Evolutionary conservation across 2,329 filamentous ascomycete genomes (phyloP).

Genomic region (Tolypocladium tundrense): DNA sequence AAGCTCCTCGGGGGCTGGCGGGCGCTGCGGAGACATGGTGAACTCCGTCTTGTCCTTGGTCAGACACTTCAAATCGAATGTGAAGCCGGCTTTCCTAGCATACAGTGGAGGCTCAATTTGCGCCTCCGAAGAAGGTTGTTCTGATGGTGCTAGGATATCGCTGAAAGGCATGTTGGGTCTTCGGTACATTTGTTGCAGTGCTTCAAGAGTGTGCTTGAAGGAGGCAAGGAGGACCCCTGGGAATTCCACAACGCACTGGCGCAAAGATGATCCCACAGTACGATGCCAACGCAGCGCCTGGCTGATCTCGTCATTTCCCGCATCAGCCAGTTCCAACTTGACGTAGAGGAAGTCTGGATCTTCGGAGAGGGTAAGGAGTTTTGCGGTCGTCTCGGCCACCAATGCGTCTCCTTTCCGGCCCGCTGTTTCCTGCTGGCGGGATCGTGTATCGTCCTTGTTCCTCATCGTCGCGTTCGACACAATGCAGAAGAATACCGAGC

Average conservation of each 20-base stretch:
- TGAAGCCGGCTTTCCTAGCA: conserved; percentile 34
- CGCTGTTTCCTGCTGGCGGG: conserved; percentile 9
- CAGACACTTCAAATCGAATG: conserved; percentile 31
- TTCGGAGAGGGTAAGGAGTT: conserved; percentile 18
- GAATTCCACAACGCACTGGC: conserved; percentile 44
- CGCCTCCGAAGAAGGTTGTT: conserved; percentile 7
- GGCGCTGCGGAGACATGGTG: conserved; percentile 8
- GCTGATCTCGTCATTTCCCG: conserved; percentile 8
- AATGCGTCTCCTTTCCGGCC: conserved; percentile 1
- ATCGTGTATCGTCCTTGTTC: conserved; percentile 5
- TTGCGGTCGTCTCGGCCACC: conserved; percentile 5
- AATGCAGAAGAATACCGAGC: conserved; percentile 28
- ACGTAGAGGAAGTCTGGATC: conserved; percentile 19
- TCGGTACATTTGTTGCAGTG: conserved; percentile 41
- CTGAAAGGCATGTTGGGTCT: conserved; percentile 36
- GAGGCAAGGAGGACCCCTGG: conserved; percentile 48
- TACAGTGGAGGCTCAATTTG: conserved; percentile 39
- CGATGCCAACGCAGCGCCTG: conserved; percentile 21
- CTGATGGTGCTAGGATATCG: conserved; percentile 29
- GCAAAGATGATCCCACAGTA: conserved; percentile 3
- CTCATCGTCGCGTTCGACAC: conserved; percentile 18
- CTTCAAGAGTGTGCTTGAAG: conserved; percentile 45
- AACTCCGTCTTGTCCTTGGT: conserved; percentile 11
- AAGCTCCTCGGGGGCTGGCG: conserved; percentile 13
- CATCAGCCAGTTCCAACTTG: conserved; percentile 17